Conservation (phyloP, 768 basidiomycete species). For the Collybia mongolica region DNA sequence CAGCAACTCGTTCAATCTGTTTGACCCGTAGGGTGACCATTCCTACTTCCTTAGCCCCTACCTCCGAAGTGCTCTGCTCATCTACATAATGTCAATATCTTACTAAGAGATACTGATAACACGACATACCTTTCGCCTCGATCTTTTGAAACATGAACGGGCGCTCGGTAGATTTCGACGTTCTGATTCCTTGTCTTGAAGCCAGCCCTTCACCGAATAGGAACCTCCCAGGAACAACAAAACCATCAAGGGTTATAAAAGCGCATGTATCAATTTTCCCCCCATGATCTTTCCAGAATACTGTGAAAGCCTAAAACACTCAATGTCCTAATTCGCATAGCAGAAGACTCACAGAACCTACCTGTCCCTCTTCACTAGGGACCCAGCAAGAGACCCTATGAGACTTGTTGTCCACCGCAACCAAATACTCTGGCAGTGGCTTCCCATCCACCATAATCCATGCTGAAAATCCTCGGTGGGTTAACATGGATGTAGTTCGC, state of each 20-base stretch:
- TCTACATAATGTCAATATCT: background rate
- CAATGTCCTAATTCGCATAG: slow-evolving; percentile 4
- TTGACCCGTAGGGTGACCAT: slow-evolving; percentile 54
- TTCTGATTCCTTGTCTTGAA: slow-evolving; percentile 51
- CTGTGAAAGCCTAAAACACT: slow-evolving; percentile 46
- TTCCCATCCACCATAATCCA: slow-evolving; percentile 60
- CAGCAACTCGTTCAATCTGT: slow-evolving; percentile 23
- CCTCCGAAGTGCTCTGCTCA: slow-evolving; percentile 11
- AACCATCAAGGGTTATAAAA: slow-evolving; percentile 66
- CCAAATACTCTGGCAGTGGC: slow-evolving; percentile 54
- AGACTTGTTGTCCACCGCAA: slow-evolving; percentile 40
- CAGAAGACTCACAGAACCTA: slow-evolving; percentile 20
- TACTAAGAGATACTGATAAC: background rate
- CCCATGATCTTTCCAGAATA: slow-evolving; percentile 67
- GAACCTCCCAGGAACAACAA: slow-evolving; percentile 61
- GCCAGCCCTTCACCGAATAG: slow-evolving; percentile 55
- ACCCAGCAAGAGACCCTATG: slow-evolving; percentile 68
- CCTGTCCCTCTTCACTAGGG: slow-evolving; percentile 59
- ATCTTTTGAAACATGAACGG: slow-evolving; percentile 60
- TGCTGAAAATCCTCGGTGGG: slow-evolving; percentile 62
- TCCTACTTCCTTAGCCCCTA: slow-evolving; percentile 41
- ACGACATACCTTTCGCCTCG: slow-evolving; percentile 31
- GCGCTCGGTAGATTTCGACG: slow-evolving; percentile 47
- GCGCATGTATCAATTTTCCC: slow-evolving; percentile 51
- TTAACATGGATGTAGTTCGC: slow-evolving; percentile 37